Evolutionary conservation across 176 grass and related monocot genomes (phyloP), one percentile per base, ranked within the genome.

Genomic region (Eragrostis curvula): DNA sequence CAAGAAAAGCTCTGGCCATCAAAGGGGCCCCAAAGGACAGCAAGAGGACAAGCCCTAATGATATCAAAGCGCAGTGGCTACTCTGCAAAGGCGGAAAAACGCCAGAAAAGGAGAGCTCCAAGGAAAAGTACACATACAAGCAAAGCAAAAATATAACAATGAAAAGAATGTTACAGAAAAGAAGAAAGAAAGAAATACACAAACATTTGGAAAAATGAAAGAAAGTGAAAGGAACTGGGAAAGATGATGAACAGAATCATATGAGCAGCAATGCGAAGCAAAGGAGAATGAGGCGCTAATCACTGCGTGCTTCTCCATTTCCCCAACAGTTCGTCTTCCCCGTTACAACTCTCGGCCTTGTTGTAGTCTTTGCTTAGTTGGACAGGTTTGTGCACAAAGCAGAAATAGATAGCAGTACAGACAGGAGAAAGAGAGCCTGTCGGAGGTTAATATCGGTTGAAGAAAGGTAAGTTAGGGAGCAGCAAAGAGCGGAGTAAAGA

Each of bases 51-150:
- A 90, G 40, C 57, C 60, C 79, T 86, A 86, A 96, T 96, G 84
- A 96, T 92, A 44, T 36, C 80, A 89, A 90, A 92, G 87, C n/a
- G 74, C 57, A 86, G 76, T 67, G 84, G 87, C 75, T 81, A 59
- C 77, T 57, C 83, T 90, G 81, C 85, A 68, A 87, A 86, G 76
- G 84, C 57, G 25, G 21, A 63, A 81, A 86, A 74, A 62, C 59
- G 49, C 69, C 68, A 90, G 75, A 90, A 96, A 92, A 96, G 93
- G 74, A 87, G 89, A 76, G 93, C 93, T 88, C 56, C 79, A 25
- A 76, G 66, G 78, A 61, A 86, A 90, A 84, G 84, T 20, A 42
- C 62, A 32, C 4, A 44, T 28, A 51, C 30, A 70, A 64, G 61
- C 59, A 74, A 74, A 84, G 78, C 71, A 45, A 71, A 44, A 5